Evolutionary conservation across 164 flowering plant genomes (phyloP).

Genomic region (Nelumbo lutea): DNA sequence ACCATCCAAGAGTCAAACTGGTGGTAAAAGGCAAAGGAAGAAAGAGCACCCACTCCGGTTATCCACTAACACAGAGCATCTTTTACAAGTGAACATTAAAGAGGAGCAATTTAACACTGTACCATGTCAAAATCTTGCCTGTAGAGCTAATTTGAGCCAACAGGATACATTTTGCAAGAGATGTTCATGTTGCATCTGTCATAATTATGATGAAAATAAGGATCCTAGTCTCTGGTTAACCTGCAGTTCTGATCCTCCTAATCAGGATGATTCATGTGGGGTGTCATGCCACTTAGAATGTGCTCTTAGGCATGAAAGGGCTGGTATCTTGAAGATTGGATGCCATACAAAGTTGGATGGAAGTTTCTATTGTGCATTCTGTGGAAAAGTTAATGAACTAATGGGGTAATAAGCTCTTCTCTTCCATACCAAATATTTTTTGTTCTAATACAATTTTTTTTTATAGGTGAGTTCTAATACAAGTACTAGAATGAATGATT

Average conservation of each 20-base stretch:
- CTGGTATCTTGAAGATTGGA: slow-evolving; percentile 56
- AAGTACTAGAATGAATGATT: too few relatives aligned
- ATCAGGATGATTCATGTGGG: slow-evolving; percentile 65
- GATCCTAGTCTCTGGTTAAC: slow-evolving; percentile 96
- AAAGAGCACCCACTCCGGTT: slow-evolving; percentile 53
- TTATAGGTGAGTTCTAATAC: too few relatives aligned
- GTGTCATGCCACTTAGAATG: slow-evolving; percentile 95
- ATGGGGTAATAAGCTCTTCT: slow-evolving; percentile 47
- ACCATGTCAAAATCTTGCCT: slow-evolving; percentile 74
- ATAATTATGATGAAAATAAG: slow-evolving; percentile 84
- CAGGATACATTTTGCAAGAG: slow-evolving; percentile 82
- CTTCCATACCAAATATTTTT: too few relatives aligned
- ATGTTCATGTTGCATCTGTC: slow-evolving; percentile 93
- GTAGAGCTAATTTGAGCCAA: slow-evolving; percentile 55
- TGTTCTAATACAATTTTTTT: too few relatives aligned
- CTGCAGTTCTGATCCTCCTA: slow-evolving; percentile 76
- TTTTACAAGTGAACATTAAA: slow-evolving; percentile 16
- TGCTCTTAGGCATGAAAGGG: slow-evolving; percentile 59
- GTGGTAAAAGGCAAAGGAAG: slow-evolving; percentile 70
- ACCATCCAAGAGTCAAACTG: slow-evolving; percentile 26
- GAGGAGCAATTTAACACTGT: slow-evolving; percentile 21
- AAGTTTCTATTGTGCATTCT: slow-evolving; percentile 65
- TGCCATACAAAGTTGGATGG: slow-evolving; percentile 50
- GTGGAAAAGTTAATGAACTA: slow-evolving; percentile 80
- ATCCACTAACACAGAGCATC: slow-evolving; percentile 20